Percentiles rank a stretch among this genome's conserved stretches.
These are phyloP conservation scores for Ogataea trehalophila DNA, from an alignment of 805 yeast species.

Conservation along the genomic window DNA sequence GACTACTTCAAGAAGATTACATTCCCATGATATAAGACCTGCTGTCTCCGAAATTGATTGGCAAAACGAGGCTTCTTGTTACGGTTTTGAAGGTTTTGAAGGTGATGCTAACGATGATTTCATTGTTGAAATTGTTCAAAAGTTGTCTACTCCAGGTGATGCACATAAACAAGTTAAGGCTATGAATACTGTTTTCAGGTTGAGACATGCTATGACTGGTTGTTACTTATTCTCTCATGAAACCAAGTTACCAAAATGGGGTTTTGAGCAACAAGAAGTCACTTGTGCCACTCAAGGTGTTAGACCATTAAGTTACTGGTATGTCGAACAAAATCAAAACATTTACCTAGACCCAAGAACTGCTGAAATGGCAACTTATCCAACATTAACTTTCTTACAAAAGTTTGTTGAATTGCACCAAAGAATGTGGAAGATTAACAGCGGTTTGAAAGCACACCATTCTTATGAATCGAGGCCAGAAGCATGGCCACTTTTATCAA, in stretches of 20 bases:
- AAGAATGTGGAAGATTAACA: slow-evolving; percentile 75
- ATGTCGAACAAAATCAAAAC: slow-evolving; percentile 65
- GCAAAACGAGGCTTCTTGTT: slow-evolving; percentile 78
- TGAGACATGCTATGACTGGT: slow-evolving; percentile 77
- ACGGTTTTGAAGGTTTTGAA: slow-evolving; percentile 69
- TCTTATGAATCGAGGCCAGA: slow-evolving; percentile 66
- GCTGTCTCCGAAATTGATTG: slow-evolving; percentile 74
- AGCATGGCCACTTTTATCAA: slow-evolving; percentile 67
- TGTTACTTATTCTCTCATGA: slow-evolving; percentile 73
- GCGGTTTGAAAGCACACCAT: slow-evolving; percentile 64
- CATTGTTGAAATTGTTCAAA: slow-evolving; percentile 64
- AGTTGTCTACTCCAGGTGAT: slow-evolving; percentile 42
- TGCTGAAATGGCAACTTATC: slow-evolving; percentile 50
- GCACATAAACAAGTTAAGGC: slow-evolving; percentile 59
- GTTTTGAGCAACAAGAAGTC: slow-evolving; percentile 79
- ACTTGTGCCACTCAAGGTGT: slow-evolving; percentile 72
- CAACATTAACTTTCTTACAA: slow-evolving; percentile 45
- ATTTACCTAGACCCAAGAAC: slow-evolving; percentile 35
- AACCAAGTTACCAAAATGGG: slow-evolving; percentile 77
- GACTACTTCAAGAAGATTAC: slow-evolving; percentile 60
- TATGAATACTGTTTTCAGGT: slow-evolving; percentile 63
- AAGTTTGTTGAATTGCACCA: slow-evolving; percentile 64
- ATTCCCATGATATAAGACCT: slow-evolving; percentile 78
- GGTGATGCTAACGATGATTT: slow-evolving; percentile 88
- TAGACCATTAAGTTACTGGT: slow-evolving; percentile 59